A percentile compares a stretch with the other conserved stretches of the same genome.
Conservation (phyloP, 2,329 filamentous ascomycete species). For the Neofusicoccum laricinum region DNA sequence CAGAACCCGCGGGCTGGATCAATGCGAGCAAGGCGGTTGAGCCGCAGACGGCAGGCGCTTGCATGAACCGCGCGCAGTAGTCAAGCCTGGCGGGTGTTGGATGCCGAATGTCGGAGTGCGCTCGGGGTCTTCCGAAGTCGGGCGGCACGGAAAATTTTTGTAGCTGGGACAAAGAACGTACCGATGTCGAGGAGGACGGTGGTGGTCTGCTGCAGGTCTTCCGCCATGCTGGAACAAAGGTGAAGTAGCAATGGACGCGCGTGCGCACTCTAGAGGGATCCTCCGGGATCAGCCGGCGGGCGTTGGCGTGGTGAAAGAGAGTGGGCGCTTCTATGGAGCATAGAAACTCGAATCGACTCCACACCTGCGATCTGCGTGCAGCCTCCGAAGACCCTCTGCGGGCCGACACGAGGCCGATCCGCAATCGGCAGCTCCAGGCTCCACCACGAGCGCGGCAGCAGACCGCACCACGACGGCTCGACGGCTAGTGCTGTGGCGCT, state of each 20-base stretch:
- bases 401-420: slow-evolving; percentile 16
- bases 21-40: slow-evolving; percentile 7
- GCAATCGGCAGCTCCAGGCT: background rate
- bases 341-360: slow-evolving; percentile 13
- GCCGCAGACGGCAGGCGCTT: slow-evolving; percentile 10
- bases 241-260: background rate
- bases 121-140: slow-evolving; percentile 1
- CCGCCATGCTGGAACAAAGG: slow-evolving; percentile 19
- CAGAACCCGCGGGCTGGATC: background rate
- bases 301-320: slow-evolving; percentile 11
- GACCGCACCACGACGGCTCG: background rate
- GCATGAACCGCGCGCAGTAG: background rate
- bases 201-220: slow-evolving; percentile 25
- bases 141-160: slow-evolving; percentile 7
- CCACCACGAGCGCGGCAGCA: background rate
- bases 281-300: slow-evolving; percentile 6
- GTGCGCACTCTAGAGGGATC: slow-evolving; percentile 3
- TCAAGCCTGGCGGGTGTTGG: background rate
- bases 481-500: background rate
- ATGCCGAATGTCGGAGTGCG: background rate
- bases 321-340: slow-evolving; percentile 6
- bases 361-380: slow-evolving; percentile 7
- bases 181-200: slow-evolving; percentile 57
- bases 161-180: slow-evolving; percentile 36
- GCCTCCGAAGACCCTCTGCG: slow-evolving; percentile 13